A percentile compares a stretch with the other conserved stretches of the same genome.
phyloP scores from a whole-genome alignment of 148 eudicot genomes.

The Cornus controversa region DNA sequence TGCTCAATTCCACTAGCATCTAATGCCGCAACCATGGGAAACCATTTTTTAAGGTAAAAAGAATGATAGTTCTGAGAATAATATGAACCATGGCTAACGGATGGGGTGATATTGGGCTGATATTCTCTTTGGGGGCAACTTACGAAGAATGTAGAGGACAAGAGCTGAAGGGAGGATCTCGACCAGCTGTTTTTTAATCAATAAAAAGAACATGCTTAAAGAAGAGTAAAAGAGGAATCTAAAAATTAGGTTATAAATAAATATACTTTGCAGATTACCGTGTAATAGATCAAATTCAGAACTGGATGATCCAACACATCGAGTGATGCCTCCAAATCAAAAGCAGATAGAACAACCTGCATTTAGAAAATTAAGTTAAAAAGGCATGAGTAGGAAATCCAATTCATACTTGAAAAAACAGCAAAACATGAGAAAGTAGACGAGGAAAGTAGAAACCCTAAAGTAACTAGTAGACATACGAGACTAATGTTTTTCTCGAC shows the following conservation, averaged over 20 bases:
- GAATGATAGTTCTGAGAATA: neutral
- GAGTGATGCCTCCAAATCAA: conserved; percentile 72
- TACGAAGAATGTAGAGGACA: conserved; percentile 81
- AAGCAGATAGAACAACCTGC: conserved; percentile 84
- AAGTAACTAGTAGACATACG: neutral
- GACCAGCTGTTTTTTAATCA: conserved; percentile 54
- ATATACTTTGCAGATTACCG: conserved; percentile 39
- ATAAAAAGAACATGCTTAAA: neutral
- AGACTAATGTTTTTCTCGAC: neutral
- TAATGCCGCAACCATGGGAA: conserved; percentile 11
- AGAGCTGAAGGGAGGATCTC: conserved; percentile 95
- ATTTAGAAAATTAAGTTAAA: conserved; percentile 4
- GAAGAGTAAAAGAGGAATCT: neutral
- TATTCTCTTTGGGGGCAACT: conserved; percentile 77
- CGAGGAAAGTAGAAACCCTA: neutral
- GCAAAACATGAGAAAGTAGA: neutral
- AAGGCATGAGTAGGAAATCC: neutral
- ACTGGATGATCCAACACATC: conserved; percentile 85
- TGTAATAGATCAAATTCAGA: conserved; percentile 71
- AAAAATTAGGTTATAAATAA: neutral
- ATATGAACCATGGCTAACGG: conserved; percentile 28
- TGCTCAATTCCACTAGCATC: conserved; percentile 6
- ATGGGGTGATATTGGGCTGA: conserved; percentile 79
- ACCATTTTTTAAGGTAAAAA: conserved; percentile 1
- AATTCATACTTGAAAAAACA: neutral